Evolutionary conservation across 495 filamentous ascomycete genomes (phyloP).

Genomic region (Neurospora discreta): DNA sequence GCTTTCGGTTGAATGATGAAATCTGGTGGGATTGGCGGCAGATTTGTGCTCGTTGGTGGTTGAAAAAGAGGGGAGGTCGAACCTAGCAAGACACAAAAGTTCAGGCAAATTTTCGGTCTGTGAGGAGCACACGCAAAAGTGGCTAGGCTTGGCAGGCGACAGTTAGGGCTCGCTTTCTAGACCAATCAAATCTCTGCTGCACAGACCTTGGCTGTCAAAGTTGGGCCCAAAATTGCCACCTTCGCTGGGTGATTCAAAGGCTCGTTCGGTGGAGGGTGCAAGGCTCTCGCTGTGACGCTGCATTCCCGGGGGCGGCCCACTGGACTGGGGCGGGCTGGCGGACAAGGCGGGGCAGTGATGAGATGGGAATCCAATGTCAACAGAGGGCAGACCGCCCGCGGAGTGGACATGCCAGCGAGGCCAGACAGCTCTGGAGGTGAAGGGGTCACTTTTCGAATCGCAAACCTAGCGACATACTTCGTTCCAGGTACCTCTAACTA

Average conservation of each 20-base stretch:
- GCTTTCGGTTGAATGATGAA: constrained; percentile 35
- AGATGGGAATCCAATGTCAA: not conserved
- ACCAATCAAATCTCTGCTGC: constrained; percentile 15
- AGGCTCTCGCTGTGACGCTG: not conserved
- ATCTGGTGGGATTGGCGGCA: constrained; percentile 28
- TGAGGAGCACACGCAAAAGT: constrained; percentile 22
- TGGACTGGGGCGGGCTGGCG: not conserved
- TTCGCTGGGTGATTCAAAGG: not conserved
- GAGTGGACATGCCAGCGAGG: not conserved
- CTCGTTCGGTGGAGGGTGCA: not conserved
- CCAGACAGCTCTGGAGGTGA: not conserved
- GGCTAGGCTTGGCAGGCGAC: constrained; percentile 10
- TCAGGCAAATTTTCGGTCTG: constrained; percentile 27
- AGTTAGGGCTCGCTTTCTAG: constrained; percentile 19
- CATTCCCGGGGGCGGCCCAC: not conserved
- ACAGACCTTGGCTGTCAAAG: constrained; percentile 5
- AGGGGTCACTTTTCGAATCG: not conserved
- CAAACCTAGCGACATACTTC: not conserved
- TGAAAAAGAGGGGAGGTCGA: constrained; percentile 22
- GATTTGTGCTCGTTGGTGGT: constrained; percentile 35
- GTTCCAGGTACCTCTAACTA: not conserved
- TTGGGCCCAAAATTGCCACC: not conserved
- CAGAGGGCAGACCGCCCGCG: not conserved
- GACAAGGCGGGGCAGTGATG: not conserved
- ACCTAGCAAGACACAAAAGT: constrained; percentile 19